Evolutionary conservation across 768 basidiomycete genomes (phyloP).

Genomic region (Gyrodon lividus): DNA sequence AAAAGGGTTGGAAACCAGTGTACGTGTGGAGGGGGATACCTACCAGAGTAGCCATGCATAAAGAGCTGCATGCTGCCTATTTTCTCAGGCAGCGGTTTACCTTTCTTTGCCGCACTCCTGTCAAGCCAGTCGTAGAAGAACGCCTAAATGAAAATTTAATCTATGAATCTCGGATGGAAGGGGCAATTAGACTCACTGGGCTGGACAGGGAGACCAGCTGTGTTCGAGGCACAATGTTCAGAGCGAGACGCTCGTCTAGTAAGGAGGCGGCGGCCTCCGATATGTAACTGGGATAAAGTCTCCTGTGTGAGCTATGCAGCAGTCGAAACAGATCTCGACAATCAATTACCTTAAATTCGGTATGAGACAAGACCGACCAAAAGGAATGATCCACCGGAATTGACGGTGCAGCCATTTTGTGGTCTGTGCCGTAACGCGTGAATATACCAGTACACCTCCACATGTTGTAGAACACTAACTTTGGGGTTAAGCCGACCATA

Average conservation of each 20-base stretch:
- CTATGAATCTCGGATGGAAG: not conserved
- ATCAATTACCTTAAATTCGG: slow-evolving; percentile 73
- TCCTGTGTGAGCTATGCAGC: not conserved
- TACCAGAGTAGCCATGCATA: slow-evolving; percentile 78
- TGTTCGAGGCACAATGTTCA: slow-evolving; percentile 85
- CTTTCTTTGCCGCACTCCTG: slow-evolving; percentile 76
- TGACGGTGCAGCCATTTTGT: slow-evolving; percentile 90
- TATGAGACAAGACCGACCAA: slow-evolving; percentile 85
- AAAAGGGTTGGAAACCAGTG: not conserved
- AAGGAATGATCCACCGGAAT: slow-evolving; percentile 87
- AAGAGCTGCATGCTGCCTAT: slow-evolving; percentile 91
- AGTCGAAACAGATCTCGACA: not conserved
- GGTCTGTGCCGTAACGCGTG: slow-evolving; percentile 46
- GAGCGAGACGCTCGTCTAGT: slow-evolving; percentile 67
- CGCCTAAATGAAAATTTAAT: slow-evolving; percentile 43
- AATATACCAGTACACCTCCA: not conserved
- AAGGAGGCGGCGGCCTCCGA: slow-evolving; percentile 88
- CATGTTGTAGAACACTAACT: slow-evolving; percentile 35
- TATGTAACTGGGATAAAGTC: slow-evolving; percentile 58
- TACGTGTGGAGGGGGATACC: not conserved
- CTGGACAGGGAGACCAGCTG: slow-evolving; percentile 81
- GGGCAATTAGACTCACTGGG: slow-evolving; percentile 38
- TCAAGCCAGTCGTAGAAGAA: slow-evolving; percentile 96
- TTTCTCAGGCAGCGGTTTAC: slow-evolving; percentile 81
- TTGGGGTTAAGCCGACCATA: slow-evolving; percentile 89